Evolutionary conservation across 2,329 filamentous ascomycete species (phyloP).

Genomic region (Claviceps digitariae): DNA sequence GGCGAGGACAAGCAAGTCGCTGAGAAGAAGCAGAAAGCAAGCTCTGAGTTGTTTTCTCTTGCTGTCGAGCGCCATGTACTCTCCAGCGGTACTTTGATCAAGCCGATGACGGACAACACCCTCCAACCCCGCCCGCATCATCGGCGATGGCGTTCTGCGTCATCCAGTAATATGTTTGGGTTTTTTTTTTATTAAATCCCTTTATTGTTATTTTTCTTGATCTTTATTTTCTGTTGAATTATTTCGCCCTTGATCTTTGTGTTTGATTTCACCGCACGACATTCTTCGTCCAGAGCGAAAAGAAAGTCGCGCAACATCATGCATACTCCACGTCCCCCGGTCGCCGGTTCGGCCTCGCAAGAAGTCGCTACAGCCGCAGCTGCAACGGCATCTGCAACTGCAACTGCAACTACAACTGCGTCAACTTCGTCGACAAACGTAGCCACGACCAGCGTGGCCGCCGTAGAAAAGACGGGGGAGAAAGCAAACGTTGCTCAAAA

Average conservation of each 20-base stretch:
- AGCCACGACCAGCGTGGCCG: neutral
- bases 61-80: neutral
- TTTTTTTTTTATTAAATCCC: neutral
- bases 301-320: neutral
- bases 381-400: no score
- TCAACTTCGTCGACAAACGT: neutral
- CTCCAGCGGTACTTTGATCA: neutral
- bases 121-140: no score
- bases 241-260: neutral
- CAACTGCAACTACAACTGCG: no score
- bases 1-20: no score
- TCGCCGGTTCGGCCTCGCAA: neutral
- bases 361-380: no score
- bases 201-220: neutral
- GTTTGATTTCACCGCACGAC: neutral
- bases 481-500: neutral
- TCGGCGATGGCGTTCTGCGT: neutral
- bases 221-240: neutral
- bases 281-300: neutral
- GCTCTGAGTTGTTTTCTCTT: neutral
- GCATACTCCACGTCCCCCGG: neutral
- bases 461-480: neutral
- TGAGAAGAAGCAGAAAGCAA: no score
- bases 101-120: neutral
- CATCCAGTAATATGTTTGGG: neutral